Base-by-base conservation (phyloP, 805 yeast genomes). In the Teunomyces gatunensis region DNA sequence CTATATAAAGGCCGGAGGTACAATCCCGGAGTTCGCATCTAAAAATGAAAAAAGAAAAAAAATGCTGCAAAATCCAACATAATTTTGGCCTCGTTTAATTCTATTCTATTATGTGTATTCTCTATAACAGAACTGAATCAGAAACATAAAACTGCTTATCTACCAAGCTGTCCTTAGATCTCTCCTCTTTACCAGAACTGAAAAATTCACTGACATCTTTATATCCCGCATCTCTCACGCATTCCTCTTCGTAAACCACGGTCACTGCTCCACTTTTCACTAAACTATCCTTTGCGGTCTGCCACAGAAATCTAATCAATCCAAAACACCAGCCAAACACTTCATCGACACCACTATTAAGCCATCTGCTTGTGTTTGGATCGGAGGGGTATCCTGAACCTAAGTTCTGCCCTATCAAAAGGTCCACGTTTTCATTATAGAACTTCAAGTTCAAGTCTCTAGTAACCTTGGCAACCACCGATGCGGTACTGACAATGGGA, bases 381-480 rank as follows among this genome's bases (percentile, higher is more conserved):
- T 94, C 99, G 3, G 91, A 80, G 0, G 99, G 98, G 64, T 94
- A 94, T 0, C 99, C 99, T 0, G 96, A 87, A 1, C 99, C 99
- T 5, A 71, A 42, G 3, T 39, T 49, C 69, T 84, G 81, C 27
- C 66, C 70, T 45, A 55, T 61, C 9, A 73, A 43, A 49, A 58
- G 39, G 49, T 58, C 48, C 47, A 73, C 35, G 48, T 63, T 52
- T 45, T 61, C 52, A 42, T 65, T 65, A 51, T 58, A 69, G 54
- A 63, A 57, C 29, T 67, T 54, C 51, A 87, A 66, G 36, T 79
- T 75, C 40, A 79, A 65, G 63, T 94, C 99, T 60, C 99, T 78
- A 0, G 98, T 90, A 5, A 94, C 99, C 62, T 94, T 94, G 7
- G 99, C 99, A 40, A 91, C 91, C 42, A 94, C 88, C 17, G 96